Evolutionary conservation across 768 basidiomycete species (phyloP).

Genomic region (Suillus lakei): DNA sequence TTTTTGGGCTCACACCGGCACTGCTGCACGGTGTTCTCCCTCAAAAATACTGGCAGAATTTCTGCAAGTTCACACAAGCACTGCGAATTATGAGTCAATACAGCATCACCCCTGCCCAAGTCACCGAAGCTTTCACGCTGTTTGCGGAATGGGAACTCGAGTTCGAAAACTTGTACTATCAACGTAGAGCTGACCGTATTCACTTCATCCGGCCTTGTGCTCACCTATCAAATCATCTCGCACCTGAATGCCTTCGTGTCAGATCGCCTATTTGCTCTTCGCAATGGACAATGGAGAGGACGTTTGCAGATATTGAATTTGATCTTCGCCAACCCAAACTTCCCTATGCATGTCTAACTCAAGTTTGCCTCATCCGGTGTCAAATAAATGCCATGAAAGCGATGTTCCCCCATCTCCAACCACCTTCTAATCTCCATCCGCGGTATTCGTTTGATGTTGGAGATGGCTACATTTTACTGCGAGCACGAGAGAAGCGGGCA

Average conservation of each 20-base stretch:
- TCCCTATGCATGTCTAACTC: slow-evolving; percentile 30
- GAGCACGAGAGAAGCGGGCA: slow-evolving; percentile 5
- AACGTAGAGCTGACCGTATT: too few species aligned
- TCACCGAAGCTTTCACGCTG: too few species aligned
- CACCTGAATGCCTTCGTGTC: slow-evolving; percentile 22
- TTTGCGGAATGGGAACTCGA: too few species aligned
- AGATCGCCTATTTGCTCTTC: slow-evolving; percentile 28
- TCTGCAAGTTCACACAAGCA: too few species aligned
- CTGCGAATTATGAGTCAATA: too few species aligned
- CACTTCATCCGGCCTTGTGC: slow-evolving; percentile 19
- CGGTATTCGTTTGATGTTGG: slow-evolving; percentile 16
- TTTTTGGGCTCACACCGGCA: too few species aligned
- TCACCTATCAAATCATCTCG: slow-evolving; percentile 31
- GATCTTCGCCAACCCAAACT: slow-evolving; percentile 30
- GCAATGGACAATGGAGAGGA: slow-evolving; percentile 36
- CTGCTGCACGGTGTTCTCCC: too few species aligned
- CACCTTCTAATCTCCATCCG: slow-evolving; percentile 12
- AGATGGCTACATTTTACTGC: slow-evolving; percentile 18
- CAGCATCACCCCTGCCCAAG: too few species aligned
- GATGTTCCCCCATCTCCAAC: slow-evolving; percentile 15
- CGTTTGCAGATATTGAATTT: slow-evolving; percentile 30
- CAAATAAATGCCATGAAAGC: slow-evolving; percentile 23
- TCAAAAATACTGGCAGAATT: too few species aligned
- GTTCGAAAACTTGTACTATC: too few species aligned
- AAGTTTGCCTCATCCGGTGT: slow-evolving; percentile 22